Evolutionary conservation across 1,139 yeast species (phyloP).

Genomic region (Nematodospora anomalae): DNA sequence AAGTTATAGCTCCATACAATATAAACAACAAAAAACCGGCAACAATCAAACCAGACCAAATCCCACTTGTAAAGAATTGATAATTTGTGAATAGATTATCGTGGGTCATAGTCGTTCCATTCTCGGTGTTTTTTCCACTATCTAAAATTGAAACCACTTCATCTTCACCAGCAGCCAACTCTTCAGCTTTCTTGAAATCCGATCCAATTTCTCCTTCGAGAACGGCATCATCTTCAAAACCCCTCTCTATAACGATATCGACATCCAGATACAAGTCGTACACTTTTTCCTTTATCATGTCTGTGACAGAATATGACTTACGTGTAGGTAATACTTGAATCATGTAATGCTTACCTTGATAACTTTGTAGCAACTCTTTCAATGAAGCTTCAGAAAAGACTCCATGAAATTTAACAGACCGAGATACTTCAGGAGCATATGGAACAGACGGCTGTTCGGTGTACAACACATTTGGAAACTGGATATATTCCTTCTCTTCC

Average conservation of each 20-base stretch:
- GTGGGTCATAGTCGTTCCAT: constrained; percentile 13
- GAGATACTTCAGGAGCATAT: constrained; percentile 1
- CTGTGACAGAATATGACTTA: constrained; percentile 12
- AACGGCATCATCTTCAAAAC: constrained; percentile 17
- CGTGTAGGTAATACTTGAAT: constrained; percentile 36
- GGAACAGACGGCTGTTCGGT: background rate
- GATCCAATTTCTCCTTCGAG: constrained; percentile 32
- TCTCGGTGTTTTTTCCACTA: constrained; percentile 8
- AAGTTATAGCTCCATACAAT: constrained; percentile 54
- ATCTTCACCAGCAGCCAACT: constrained; percentile 30
- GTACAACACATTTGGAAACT: constrained; percentile 4
- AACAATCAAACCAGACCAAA: constrained; percentile 66
- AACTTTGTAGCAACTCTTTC: background rate
- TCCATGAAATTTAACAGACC: constrained; percentile 20
- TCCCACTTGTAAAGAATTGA: constrained; percentile 53
- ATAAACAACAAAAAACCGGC: constrained; percentile 52
- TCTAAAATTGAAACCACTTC: constrained; percentile 24
- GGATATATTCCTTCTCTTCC: background rate
- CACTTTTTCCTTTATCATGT: constrained; percentile 6
- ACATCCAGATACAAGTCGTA: constrained; percentile 23
- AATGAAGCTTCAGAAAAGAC: background rate
- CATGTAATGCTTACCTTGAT: constrained; percentile 15
- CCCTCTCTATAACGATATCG: constrained; percentile 9
- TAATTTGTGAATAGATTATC: constrained; percentile 38
- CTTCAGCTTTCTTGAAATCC: constrained; percentile 36